Evolutionary conservation across 2,329 filamentous ascomycete species (phyloP), one percentile per base, ranked within the genome.

Genomic region (Epichloe aotearoae): DNA sequence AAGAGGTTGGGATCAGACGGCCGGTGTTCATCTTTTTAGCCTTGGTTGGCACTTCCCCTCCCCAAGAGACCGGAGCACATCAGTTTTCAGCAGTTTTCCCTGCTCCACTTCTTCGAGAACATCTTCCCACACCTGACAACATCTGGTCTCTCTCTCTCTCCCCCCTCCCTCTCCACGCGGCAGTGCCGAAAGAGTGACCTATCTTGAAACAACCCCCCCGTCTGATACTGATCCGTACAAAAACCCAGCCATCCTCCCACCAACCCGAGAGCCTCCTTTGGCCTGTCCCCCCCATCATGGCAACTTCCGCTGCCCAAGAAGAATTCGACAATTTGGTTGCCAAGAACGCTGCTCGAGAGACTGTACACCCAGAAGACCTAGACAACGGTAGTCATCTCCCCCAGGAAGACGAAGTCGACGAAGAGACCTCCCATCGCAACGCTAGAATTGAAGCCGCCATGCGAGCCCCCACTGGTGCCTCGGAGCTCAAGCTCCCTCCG

Each of bases 241-340:
- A 50, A 49, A 30, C 45, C 26, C 37, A 12, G 11, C 8, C 33
- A 37, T 33, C 40, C 30, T 39, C 34, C 46, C 8, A 33, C 47
- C 26, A 23, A n/a, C 23, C 23, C 38, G 23, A n/a, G 26, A 12
- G 39, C 5, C 26, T 41, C 30, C 20, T 30, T 30, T 42, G 38
- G 33, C n/a, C 17, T 40, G 49, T 52, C 46, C 40, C 36, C 52
- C 52, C 58, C 71, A 73, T 50, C 64, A 80, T 80, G 77, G 69
- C 75, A 49, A 80, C 75, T 47, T 80, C 79, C 50, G 71, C 77
- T 52, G 80, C 80, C 48, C 78, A 83, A 66, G 79, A 83, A 70
- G 80, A 86, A 67, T 84, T 83, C 65, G 76, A 83, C 64, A 66
- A 70, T 56, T 74, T 85, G 52, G 67, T 86, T 55, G 71, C 74